Percentiles rank a stretch among this genome's conserved stretches.
Conservation (phyloP, 2,329 filamentous ascomycete species). For the Drechslera avenae region DNA sequence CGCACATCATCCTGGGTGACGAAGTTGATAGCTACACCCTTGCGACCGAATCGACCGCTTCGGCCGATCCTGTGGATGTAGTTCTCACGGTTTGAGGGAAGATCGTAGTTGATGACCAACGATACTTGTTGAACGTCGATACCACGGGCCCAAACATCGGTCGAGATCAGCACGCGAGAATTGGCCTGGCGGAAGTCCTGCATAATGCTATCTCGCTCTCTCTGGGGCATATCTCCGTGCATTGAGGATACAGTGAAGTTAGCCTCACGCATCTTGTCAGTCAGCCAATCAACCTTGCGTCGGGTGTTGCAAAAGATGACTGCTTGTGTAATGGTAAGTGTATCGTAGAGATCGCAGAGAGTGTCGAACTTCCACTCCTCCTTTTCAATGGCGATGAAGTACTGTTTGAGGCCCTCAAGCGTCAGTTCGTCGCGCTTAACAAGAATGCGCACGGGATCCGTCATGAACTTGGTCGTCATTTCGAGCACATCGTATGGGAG, state of each 20-base stretch:
- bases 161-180: conserved; percentile 97
- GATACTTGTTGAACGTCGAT: conserved; percentile 99
- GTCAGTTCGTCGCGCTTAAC: conserved; percentile 99
- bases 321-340: conserved; percentile 97
- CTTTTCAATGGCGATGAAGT: conserved; percentile 99
- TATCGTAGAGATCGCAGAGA: conserved; percentile 98
- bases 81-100: conserved; percentile 99
- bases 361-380: conserved; percentile 99
- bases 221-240: conserved; percentile 99
- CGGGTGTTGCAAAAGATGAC: conserved; percentile 99
- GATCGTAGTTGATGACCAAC: conserved; percentile 99
- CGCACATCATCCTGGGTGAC: conserved; percentile 97
- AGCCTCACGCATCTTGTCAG: conserved; percentile 96
- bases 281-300: conserved; percentile 99
- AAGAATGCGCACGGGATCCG: conserved; percentile 96
- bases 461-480: conserved; percentile 99
- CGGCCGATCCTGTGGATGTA: conserved; percentile 99
- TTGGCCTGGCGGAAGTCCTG: conserved; percentile 99
- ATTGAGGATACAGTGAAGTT: conserved; percentile 99
- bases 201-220: conserved; percentile 98
- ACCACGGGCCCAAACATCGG: conserved; percentile 96
- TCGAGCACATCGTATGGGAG: conserved; percentile 99
- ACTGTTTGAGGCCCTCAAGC: conserved; percentile 99
- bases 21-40: conserved; percentile 99
- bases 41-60: conserved; percentile 99